A percentile compares a stretch with the other conserved stretches of the same genome.
Conservation (phyloP, 352 stramenopile species). For the Globisporangium ultimum region DNA sequence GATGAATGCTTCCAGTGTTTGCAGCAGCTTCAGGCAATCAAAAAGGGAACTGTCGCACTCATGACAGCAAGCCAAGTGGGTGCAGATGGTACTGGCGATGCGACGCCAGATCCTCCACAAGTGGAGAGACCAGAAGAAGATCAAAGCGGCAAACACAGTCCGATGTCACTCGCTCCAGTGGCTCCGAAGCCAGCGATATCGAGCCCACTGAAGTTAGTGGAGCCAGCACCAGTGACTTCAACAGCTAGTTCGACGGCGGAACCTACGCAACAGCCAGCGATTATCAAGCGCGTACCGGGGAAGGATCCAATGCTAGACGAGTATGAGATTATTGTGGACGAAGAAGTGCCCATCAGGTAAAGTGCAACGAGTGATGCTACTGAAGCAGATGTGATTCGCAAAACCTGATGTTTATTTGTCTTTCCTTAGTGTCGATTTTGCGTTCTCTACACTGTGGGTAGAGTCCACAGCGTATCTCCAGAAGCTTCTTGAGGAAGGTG, state of each 20-base stretch:
- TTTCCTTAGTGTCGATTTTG: constrained; percentile 55
- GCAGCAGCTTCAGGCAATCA: constrained; percentile 70
- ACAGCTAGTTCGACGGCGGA: neutral
- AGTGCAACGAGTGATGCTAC: neutral
- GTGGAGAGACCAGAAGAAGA: neutral
- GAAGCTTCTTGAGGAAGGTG: constrained; percentile 35
- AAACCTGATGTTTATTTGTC: neutral
- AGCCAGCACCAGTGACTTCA: neutral
- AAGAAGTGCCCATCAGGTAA: constrained; percentile 70
- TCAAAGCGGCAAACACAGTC: constrained; percentile 15
- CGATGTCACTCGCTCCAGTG: constrained; percentile 15
- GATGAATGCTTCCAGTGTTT: constrained; percentile 85
- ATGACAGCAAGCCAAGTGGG: constrained; percentile 24
- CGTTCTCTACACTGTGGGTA: constrained; percentile 57
- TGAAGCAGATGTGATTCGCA: neutral
- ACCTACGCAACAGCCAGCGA: constrained; percentile 7
- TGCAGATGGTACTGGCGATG: constrained; percentile 2
- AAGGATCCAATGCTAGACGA: constrained; percentile 56
- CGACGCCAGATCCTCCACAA: neutral
- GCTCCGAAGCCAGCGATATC: constrained; percentile 1
- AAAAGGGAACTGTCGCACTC: constrained; percentile 61
- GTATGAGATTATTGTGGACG: constrained; percentile 71
- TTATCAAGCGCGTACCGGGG: constrained; percentile 24
- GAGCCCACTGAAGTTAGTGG: neutral
- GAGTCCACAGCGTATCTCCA: constrained; percentile 48